Percentiles rank a stretch among this genome's conserved stretches.
Conservation (phyloP, 2,329 filamentous ascomycete species). For the Onygena corvina region DNA sequence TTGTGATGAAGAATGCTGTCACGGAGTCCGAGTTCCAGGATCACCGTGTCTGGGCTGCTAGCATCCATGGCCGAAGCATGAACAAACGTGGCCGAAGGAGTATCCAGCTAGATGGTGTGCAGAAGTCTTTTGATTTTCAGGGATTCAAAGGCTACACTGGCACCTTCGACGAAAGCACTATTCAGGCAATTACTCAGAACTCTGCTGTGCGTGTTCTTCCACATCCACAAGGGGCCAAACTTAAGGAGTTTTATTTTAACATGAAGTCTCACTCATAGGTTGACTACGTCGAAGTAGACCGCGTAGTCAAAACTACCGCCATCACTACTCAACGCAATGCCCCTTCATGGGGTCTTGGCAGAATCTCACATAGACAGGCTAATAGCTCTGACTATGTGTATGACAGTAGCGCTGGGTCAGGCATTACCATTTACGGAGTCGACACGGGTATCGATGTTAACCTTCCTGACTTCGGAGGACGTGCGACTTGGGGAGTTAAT, state of each 20-base stretch:
- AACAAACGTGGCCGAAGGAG: neutral
- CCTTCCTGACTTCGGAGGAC: conserved; percentile 28
- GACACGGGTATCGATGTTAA: conserved; percentile 28
- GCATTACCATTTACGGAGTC: conserved; percentile 28
- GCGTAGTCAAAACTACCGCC: conserved; percentile 1
- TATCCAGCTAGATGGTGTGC: conserved; percentile 2
- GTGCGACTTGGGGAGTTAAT: conserved; percentile 28
- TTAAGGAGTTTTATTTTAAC: neutral
- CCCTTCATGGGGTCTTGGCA: conserved; percentile 27
- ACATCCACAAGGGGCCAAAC: neutral
- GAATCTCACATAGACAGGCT: conserved; percentile 23
- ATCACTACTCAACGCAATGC: conserved; percentile 16
- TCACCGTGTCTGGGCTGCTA: conserved; percentile 8
- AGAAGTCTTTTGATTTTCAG: conserved; percentile 11
- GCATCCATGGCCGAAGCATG: neutral
- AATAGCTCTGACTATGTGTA: conserved; percentile 25
- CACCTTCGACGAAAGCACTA: conserved; percentile 13
- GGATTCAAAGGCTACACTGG: conserved; percentile 14
- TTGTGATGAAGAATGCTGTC: conserved; percentile 11
- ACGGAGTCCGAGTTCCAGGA: conserved; percentile 6
- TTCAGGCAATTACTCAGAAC: conserved; percentile 7
- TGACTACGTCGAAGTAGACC: conserved; percentile 12
- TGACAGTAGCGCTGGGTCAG: conserved; percentile 25
- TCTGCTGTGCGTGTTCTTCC: neutral
- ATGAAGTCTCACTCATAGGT: conserved; percentile 8